Evolutionary conservation across 257 asterid species (phyloP).

Genomic region (Rehmannia glutinosa): DNA sequence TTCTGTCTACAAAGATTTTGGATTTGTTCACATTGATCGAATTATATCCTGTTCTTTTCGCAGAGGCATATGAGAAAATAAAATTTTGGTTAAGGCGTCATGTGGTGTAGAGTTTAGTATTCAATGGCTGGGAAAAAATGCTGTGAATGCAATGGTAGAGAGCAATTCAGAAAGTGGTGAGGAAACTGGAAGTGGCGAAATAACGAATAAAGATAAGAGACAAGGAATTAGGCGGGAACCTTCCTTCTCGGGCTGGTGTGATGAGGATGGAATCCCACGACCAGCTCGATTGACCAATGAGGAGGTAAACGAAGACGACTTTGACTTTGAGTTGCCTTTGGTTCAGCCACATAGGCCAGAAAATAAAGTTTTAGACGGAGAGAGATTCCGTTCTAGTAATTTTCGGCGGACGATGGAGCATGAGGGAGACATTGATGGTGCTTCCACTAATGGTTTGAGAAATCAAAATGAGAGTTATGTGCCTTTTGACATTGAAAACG

Average conservation of each 20-base stretch:
- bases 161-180: slow-evolving; percentile 40
- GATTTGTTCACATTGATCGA: not conserved
- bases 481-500: slow-evolving; percentile 68
- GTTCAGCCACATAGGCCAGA: slow-evolving; percentile 20
- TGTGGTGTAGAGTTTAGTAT: slow-evolving; percentile 23
- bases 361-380: slow-evolving; percentile 32
- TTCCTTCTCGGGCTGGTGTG: slow-evolving; percentile 76
- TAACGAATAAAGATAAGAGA: slow-evolving; percentile 15
- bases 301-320: slow-evolving; percentile 29
- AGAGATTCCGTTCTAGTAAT: slow-evolving; percentile 19
- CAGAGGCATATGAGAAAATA: not conserved
- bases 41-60: not conserved
- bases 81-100: not conserved
- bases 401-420: slow-evolving; percentile 47
- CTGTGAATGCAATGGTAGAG: slow-evolving; percentile 56
- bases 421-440: slow-evolving; percentile 30
- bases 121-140: slow-evolving; percentile 29
- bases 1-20: not conserved
- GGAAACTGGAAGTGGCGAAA: slow-evolving; percentile 24
- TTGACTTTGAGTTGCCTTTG: slow-evolving; percentile 44
- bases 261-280: slow-evolving; percentile 45
- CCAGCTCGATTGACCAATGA: slow-evolving; percentile 29
- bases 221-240: slow-evolving; percentile 47
- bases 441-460: slow-evolving; percentile 26
- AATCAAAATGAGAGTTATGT: slow-evolving; percentile 38